Percentiles rank a stretch among this genome's conserved stretches.
phyloP scores from a whole-genome alignment of 305 asterid species.

The Fraxinus angustifolia region DNA sequence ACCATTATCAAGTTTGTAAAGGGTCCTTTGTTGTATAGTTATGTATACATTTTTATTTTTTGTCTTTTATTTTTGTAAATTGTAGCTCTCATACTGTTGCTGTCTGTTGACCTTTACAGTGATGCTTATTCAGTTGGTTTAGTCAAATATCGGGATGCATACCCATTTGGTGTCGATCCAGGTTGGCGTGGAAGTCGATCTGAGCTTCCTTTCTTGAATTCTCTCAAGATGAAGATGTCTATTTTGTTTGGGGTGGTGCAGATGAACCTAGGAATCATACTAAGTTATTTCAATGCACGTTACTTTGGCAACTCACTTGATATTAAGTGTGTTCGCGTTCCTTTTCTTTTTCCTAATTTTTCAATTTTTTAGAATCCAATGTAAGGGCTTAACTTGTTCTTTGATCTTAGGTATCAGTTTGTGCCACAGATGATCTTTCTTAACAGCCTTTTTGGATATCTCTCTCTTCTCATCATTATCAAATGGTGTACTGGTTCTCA shows the following conservation, averaged over 20 bases:
- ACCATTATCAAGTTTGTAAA: not conserved
- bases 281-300: slow-evolving; percentile 85
- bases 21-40: not conserved
- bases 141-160: slow-evolving; percentile 63
- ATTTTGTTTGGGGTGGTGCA: slow-evolving; percentile 84
- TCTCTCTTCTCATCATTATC: slow-evolving; percentile 73
- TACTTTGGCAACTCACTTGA: slow-evolving; percentile 70
- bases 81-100: slow-evolving; percentile 14
- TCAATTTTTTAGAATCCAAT: not conserved
- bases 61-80: slow-evolving; percentile 4
- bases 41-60: slow-evolving; percentile 5
- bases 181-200: slow-evolving; percentile 99
- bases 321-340: slow-evolving; percentile 54
- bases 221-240: slow-evolving; percentile 96
- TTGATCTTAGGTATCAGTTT: slow-evolving; percentile 77
- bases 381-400: slow-evolving; percentile 27
- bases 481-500: slow-evolving; percentile 97
- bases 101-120: slow-evolving; percentile 46
- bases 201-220: slow-evolving; percentile 94
- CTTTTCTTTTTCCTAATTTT: slow-evolving; percentile 9
- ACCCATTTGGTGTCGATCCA: slow-evolving; percentile 99
- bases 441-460: slow-evolving; percentile 94
- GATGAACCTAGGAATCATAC: slow-evolving; percentile 85
- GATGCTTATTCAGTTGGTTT: slow-evolving; percentile 71
- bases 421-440: slow-evolving; percentile 91